Base-by-base conservation (phyloP, 306 rosid species). In the Mimosa bimucronata region DNA sequence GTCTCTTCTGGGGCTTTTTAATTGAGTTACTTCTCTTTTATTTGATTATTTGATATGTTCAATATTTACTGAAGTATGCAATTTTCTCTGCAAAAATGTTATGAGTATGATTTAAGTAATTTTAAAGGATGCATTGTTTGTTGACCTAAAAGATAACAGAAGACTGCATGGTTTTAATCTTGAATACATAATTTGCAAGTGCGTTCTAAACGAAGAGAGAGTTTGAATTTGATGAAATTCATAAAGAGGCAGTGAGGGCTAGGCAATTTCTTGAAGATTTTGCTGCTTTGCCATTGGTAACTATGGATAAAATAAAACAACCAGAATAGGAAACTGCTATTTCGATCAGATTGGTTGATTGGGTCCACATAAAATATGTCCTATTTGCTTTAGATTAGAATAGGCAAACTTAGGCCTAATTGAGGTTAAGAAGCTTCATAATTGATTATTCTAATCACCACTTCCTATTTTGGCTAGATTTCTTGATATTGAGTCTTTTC, bases 281-380 rank as follows among this genome's bases (percentile, higher is more conserved):
- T 76, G 83, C 90, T 38, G 88, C 86, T 62, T 66, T 92, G 82
- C 98, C 98, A 2, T 64, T 95, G 67, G 97, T 88, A 42, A 80
- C 74, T 52, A 92, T 94, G 98, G 94, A 92, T 79, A 78, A 85
- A 66, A 83, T n/a, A n/a, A n/a, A n/a, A n/a, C n/a, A n/a, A n/a
- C n/a, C n/a, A n/a, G n/a, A n/a, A n/a, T n/a, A n/a, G n/a, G n/a
- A n/a, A n/a, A n/a, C n/a, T n/a, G n/a, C n/a, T n/a, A n/a, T n/a
- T n/a, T n/a, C n/a, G n/a, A n/a, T n/a, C n/a, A n/a, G n/a, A n/a
- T n/a, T n/a, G n/a, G n/a, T n/a, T n/a, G n/a, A n/a, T n/a, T n/a
- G n/a, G n/a, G n/a, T n/a, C n/a, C n/a, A n/a, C n/a, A n/a, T n/a
- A n/a, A n/a, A n/a, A n/a, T n/a, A n/a, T n/a, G n/a, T n/a, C n/a